Conservation (phyloP, 768 basidiomycete genomes). For the Podaxis sp. region DNA sequence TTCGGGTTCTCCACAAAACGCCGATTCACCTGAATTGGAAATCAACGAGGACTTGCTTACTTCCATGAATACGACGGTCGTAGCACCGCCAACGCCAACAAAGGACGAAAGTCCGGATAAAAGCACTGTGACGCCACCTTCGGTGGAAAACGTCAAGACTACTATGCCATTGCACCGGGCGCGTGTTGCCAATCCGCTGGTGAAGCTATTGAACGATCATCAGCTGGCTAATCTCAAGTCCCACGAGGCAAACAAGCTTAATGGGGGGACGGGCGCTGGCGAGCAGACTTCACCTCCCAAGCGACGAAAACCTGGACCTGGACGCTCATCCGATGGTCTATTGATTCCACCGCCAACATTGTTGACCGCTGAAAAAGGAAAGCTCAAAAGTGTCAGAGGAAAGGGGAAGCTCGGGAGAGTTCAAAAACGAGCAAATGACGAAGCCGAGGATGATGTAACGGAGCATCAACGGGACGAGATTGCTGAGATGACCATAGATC, state of each 20-base stretch:
- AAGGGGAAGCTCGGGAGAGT: conserved; percentile 28
- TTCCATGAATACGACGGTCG: neutral
- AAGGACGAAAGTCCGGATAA: neutral
- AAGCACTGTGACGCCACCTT: conserved; percentile 17
- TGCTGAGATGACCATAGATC: conserved; percentile 5
- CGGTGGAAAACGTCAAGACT: conserved; percentile 10
- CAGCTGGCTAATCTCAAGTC: conserved; percentile 29
- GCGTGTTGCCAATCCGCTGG: conserved; percentile 51
- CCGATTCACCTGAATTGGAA: conserved; percentile 3
- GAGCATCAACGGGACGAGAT: conserved; percentile 11
- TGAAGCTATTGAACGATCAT: conserved; percentile 52
- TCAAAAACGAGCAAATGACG: conserved; percentile 12
- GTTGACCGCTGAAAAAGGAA: conserved; percentile 52
- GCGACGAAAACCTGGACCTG: conserved; percentile 46
- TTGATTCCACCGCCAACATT: conserved; percentile 49
- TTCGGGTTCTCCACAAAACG: neutral
- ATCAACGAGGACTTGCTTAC: neutral
- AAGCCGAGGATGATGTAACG: conserved; percentile 17
- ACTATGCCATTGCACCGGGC: conserved; percentile 43
- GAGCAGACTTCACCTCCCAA: conserved; percentile 13
- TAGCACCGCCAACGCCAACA: neutral
- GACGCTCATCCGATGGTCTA: conserved; percentile 48
- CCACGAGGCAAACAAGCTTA: conserved; percentile 24
- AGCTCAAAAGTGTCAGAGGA: conserved; percentile 50
- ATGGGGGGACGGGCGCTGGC: neutral